Evolutionary conservation across 805 yeast genomes (phyloP), one percentile per base, ranked within the genome.

Genomic region (Yueomyces sp.): DNA sequence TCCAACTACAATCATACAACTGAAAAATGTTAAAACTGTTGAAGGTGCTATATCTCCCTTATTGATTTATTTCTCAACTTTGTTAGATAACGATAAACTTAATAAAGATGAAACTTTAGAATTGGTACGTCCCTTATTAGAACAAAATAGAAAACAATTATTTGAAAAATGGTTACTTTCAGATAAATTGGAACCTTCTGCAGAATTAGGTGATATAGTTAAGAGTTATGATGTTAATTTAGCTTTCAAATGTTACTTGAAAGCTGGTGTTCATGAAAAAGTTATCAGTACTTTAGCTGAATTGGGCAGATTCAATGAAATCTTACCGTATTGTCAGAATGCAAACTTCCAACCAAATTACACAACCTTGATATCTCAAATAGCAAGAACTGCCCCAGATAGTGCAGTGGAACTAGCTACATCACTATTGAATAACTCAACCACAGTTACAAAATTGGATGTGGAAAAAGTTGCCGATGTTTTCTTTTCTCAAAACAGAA

Each of bases 391-490:
- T 28, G 86, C 84, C 62, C 96, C 99, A n/a, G 99, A 92, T 57
- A 85, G 85, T 64, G 98, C 96, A 29, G 85, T 95, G 37, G 98
- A 92, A 65, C 92, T 92, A 68, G 97, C 98, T n/a, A 79, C 86
- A 36, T 82, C 87, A 49, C 73, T 92, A 49, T 74, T 85, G 50
- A 72, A 78, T 51, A 70, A 74, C 40, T 82, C 84, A 39, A 77
- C 74, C 40, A 67, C 74, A 32, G 72, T 77, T 33, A 59, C 68
- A n/a, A 69, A 73, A 49, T 68, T 92, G 49, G 86, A 88, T 50
- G 71, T 87, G 49, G 96, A 87, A 68, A 79, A 80, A 53, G 73
- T 86, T 52, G 88, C 95, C 30, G 98, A 92, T 60, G 81, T 92
- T 51, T 92, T 92, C 72, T 79, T 92, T 63, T 81, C 94, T 37